phyloP scores from a whole-genome alignment of 106 monocot species.

The Narthecium ossifragum region DNA sequence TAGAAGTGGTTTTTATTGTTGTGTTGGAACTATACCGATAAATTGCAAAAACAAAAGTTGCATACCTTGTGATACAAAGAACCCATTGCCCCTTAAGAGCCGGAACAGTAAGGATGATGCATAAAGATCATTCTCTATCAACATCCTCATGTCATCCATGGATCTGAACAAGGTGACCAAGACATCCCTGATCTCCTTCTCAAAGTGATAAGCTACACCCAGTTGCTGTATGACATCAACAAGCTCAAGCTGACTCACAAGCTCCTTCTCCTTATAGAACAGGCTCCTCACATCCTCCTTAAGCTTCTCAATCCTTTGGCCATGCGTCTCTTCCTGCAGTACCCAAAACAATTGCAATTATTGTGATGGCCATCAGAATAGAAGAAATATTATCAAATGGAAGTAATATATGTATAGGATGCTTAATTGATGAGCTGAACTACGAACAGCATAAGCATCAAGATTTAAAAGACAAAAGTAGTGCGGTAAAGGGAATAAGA shows the following conservation, averaged over 20 bases:
- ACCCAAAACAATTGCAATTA: too few relatives aligned
- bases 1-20: too few relatives aligned
- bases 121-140: conserved; percentile 7
- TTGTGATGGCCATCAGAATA: too few relatives aligned
- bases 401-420: too few relatives aligned
- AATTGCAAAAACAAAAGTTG: too few relatives aligned
- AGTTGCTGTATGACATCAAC: conserved; percentile 16
- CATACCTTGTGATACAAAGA: conserved; percentile 8
- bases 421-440: not conserved
- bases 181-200: conserved; percentile 15
- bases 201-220: conserved; percentile 25
- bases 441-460: not conserved
- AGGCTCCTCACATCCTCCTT: conserved; percentile 16
- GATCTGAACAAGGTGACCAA: not conserved
- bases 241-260: conserved; percentile 6
- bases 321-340: not conserved
- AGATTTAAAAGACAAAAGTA: too few relatives aligned
- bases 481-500: too few relatives aligned
- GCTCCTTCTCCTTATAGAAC: not conserved
- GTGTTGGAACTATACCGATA: too few relatives aligned
- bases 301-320: not conserved
- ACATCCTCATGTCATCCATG: not conserved
- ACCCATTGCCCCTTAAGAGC: conserved; percentile 12
- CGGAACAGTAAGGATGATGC: conserved; percentile 14
- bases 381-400: too few relatives aligned